A percentile compares a stretch with the other conserved stretches of the same genome.
These are phyloP conservation scores for Phyllosticta paracitricarpa DNA, from an alignment of 2,329 filamentous ascomycete genomes.

Conservation along the genomic window DNA sequence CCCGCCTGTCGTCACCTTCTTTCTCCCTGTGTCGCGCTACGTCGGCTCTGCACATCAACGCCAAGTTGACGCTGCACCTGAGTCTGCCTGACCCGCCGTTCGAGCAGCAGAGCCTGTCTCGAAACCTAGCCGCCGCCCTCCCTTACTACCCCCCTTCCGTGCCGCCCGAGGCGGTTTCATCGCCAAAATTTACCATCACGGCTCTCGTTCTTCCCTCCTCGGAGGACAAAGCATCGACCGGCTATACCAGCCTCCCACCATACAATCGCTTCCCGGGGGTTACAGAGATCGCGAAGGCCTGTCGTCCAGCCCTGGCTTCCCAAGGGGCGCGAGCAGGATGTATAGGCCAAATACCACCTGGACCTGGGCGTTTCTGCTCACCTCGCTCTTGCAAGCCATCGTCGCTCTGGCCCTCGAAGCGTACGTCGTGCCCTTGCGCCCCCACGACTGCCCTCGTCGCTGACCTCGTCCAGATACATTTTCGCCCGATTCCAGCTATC, in stretches of 20 bases:
- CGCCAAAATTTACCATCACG: slow-evolving; percentile 47
- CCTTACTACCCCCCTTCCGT: slow-evolving; percentile 1
- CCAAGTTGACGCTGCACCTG: slow-evolving; percentile 3
- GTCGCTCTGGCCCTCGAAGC: slow-evolving; percentile 77
- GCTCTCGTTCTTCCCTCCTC: slow-evolving; percentile 48
- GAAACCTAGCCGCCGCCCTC: slow-evolving; percentile 3
- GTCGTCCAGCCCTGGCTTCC: slow-evolving; percentile 28
- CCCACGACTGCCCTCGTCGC: background rate
- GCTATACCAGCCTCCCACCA: slow-evolving; percentile 38
- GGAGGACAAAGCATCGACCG: slow-evolving; percentile 46
- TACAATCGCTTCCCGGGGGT: slow-evolving; percentile 41
- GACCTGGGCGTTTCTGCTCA: slow-evolving; percentile 76
- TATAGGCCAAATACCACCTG: slow-evolving; percentile 76
- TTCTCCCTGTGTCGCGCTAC: background rate
- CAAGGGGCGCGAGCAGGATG: slow-evolving; percentile 36
- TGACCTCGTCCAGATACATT: slow-evolving; percentile 55
- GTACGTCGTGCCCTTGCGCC: slow-evolving; percentile 44
- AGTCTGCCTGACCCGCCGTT: background rate
- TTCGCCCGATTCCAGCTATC: slow-evolving; percentile 75
- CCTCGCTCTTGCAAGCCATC: slow-evolving; percentile 65
- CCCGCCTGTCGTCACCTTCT: slow-evolving; percentile 4
- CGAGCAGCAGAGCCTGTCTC: background rate
- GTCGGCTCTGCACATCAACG: background rate
- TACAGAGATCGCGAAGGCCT: slow-evolving; percentile 32
- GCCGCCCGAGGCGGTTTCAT: slow-evolving; percentile 12